A percentile compares a stretch with the other conserved stretches of the same genome.
Conservation (phyloP, 2,329 filamentous ascomycete species). For the Nothophoma quercina region DNA sequence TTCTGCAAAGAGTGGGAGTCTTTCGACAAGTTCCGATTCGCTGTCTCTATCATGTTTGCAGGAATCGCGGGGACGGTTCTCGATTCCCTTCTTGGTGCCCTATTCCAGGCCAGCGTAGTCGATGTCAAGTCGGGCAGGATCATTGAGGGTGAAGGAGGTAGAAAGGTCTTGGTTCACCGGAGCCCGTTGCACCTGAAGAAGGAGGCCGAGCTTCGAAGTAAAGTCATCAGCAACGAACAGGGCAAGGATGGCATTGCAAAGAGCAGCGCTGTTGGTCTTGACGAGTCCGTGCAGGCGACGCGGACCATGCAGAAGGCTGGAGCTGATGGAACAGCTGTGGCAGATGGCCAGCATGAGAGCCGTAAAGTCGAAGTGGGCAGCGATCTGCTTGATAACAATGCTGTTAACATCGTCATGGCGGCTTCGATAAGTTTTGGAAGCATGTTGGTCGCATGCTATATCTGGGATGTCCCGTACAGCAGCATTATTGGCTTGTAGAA, state of each 20-base stretch:
- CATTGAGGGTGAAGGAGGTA: constrained; percentile 83
- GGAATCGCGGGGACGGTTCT: constrained; percentile 82
- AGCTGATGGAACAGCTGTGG: constrained; percentile 32
- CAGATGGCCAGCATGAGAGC: constrained; percentile 52
- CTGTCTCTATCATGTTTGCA: constrained; percentile 69
- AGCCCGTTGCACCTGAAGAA: constrained; percentile 41
- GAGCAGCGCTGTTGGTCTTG: constrained; percentile 35
- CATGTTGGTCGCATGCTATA: constrained; percentile 62
- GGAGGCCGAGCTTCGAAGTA: constrained; percentile 42
- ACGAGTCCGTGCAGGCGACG: constrained; percentile 29
- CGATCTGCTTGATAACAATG: constrained; percentile 91
- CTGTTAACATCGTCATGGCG: constrained; percentile 94
- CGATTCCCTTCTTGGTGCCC: constrained; percentile 85
- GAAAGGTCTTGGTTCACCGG: constrained; percentile 58
- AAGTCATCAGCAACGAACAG: constrained; percentile 53
- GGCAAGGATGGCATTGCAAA: constrained; percentile 49
- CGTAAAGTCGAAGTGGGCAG: constrained; percentile 68
- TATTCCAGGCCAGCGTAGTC: constrained; percentile 84
- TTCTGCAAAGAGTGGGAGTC: constrained; percentile 62
- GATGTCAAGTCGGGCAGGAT: constrained; percentile 86
- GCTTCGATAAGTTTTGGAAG: constrained; percentile 78
- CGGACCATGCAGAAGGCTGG: constrained; percentile 45
- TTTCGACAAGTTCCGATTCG: constrained; percentile 47
- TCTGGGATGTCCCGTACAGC: constrained; percentile 44
- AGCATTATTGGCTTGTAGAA: constrained; percentile 29